A percentile compares a stretch with the other conserved stretches of the same genome.
Evolutionary conservation across 768 basidiomycete genomes (phyloP).

Genomic region (Mycena galopus): DNA sequence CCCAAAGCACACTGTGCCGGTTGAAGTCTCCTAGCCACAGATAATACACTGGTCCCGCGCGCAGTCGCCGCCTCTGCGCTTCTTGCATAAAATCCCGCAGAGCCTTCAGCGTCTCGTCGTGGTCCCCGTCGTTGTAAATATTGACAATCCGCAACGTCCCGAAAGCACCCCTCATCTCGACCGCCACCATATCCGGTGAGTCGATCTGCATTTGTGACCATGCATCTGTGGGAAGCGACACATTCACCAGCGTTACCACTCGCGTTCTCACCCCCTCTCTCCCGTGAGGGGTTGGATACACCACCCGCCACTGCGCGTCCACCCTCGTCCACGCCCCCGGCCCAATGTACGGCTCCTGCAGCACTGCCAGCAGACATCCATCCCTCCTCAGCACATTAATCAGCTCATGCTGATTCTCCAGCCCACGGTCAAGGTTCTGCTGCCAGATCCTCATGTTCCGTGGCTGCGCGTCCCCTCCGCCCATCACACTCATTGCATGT

Average conservation of each 20-base stretch:
- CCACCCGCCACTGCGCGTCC: conserved; percentile 3
- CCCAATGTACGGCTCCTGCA: conserved; percentile 7
- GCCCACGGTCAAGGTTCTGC: neutral
- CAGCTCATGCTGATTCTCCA: conserved; percentile 9
- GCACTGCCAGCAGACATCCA: neutral
- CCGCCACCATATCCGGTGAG: conserved; percentile 23
- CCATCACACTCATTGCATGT: neutral
- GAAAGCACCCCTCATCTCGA: conserved; percentile 32
- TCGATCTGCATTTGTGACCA: conserved; percentile 37
- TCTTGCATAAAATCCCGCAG: neutral
- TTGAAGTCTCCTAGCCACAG: neutral
- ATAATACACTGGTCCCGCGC: neutral
- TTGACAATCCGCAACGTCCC: neutral
- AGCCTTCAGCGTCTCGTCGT: neutral
- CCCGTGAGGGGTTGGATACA: neutral
- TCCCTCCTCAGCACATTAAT: neutral
- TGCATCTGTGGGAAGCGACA: neutral
- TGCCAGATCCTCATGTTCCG: neutral
- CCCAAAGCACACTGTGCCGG: neutral
- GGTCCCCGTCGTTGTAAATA: neutral
- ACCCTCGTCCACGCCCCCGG: neutral
- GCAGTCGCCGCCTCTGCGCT: neutral
- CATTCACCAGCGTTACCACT: neutral
- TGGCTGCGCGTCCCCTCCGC: neutral
- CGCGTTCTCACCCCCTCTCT: neutral